These are phyloP conservation scores for Schizophyllum commune DNA, from an alignment of 1,284 basidiomycete genomes.

Conservation along the genomic window DNA sequence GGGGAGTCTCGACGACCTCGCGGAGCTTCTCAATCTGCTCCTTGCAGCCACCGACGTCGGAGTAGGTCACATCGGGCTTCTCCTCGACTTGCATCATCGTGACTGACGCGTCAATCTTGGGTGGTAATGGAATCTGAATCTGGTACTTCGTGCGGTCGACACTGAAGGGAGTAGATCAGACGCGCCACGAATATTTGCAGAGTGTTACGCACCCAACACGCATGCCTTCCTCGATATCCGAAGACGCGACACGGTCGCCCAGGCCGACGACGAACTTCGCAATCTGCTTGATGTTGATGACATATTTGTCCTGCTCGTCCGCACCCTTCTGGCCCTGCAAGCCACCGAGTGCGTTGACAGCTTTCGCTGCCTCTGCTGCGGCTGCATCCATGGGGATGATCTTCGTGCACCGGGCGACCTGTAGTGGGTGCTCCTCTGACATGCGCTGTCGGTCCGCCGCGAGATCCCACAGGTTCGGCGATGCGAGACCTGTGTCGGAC, in stretches of 20 bases:
- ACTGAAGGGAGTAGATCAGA: conserved; percentile 27
- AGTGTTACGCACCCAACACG: conserved; percentile 75
- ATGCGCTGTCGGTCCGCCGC: conserved; percentile 84
- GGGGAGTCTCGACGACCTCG: conserved; percentile 97
- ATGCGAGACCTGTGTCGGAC: conserved; percentile 94
- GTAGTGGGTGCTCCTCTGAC: conserved; percentile 88
- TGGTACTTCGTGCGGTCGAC: conserved; percentile 96
- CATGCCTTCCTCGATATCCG: conserved; percentile 99
- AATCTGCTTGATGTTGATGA: conserved; percentile 99
- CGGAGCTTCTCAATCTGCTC: conserved; percentile 99
- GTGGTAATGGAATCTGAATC: conserved; percentile 99
- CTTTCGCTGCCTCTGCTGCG: conserved; percentile 63
- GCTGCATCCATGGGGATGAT: conserved; percentile 83
- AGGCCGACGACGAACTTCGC: conserved; percentile 99
- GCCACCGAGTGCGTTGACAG: conserved; percentile 69
- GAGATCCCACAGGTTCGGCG: conserved; percentile 96
- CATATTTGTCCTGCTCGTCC: conserved; percentile 97
- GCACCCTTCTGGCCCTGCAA: conserved; percentile 81
- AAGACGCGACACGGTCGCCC: conserved; percentile 93
- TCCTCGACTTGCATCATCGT: conserved; percentile 99
- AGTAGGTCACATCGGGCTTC: conserved; percentile 89
- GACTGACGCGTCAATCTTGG: conserved; percentile 98
- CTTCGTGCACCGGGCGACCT: conserved; percentile 98
- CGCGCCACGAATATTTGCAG: neutral
- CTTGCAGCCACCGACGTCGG: conserved; percentile 96